Conservation (phyloP, 306 rosid genomes). For the Rubus parviflorus region DNA sequence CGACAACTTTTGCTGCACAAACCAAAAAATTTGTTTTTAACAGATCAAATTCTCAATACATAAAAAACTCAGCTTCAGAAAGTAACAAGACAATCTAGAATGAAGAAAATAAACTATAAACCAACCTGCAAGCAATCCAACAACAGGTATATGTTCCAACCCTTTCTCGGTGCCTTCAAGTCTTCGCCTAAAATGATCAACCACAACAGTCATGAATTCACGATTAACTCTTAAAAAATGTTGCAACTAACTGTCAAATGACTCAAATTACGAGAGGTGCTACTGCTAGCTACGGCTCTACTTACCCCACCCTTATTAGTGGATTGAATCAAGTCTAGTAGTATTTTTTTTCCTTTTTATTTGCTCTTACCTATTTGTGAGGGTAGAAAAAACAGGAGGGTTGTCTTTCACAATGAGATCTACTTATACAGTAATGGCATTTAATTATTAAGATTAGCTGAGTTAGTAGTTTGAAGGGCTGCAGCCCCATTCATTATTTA, state of each 20-base stretch:
- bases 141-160: slow-evolving; percentile 66
- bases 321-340: background rate
- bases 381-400: background rate
- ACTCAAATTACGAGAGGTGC: background rate
- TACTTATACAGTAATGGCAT: no score
- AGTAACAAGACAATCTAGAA: background rate
- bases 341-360: background rate
- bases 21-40: slow-evolving; percentile 2
- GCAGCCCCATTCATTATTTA: background rate
- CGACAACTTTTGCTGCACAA: slow-evolving; percentile 77
- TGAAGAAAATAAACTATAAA: slow-evolving; percentile 18
- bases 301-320: background rate
- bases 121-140: slow-evolving; percentile 84
- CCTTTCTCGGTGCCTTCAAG: slow-evolving; percentile 65
- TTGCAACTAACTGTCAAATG: background rate
- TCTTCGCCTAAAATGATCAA: slow-evolving; percentile 52
- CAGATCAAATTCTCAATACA: background rate
- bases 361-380: background rate
- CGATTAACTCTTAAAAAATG: background rate
- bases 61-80: background rate
- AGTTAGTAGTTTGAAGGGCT: no score
- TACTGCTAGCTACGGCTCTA: background rate
- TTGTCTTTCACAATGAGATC: background rate
- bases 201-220: background rate
- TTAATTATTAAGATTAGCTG: no score